Evolutionary conservation across 2,329 filamentous ascomycete species (phyloP).

Genomic region (Arthrobotrys iridis): DNA sequence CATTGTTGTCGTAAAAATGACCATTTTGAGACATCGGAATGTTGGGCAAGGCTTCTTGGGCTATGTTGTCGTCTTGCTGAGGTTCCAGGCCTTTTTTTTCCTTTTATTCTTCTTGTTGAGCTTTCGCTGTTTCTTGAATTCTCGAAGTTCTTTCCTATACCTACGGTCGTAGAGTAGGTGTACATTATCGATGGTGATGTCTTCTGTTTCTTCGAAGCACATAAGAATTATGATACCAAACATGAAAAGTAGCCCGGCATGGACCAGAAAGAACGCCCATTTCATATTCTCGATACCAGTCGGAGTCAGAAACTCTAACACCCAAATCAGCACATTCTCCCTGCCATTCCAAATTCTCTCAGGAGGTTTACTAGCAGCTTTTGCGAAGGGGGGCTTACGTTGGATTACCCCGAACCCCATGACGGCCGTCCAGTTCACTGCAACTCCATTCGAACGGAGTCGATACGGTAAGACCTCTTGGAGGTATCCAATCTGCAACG

Average conservation of each 20-base stretch:
- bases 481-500: conserved; percentile 69
- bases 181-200: too few species aligned
- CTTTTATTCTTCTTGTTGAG: too few species aligned
- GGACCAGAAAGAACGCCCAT: conserved; percentile 5
- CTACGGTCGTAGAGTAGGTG: neutral
- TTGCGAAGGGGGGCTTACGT: conserved; percentile 7
- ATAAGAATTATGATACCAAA: conserved; percentile 7
- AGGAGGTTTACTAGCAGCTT: neutral
- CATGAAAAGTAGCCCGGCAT: neutral
- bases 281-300: neutral
- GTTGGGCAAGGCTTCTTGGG: too few species aligned
- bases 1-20: too few species aligned
- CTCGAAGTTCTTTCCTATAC: neutral
- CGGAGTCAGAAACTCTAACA: neutral
- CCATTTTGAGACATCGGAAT: too few species aligned
- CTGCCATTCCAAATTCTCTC: neutral
- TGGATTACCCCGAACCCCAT: neutral
- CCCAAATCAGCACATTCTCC: neutral
- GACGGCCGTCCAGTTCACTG: conserved; percentile 38
- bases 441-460: conserved; percentile 62
- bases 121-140: too few species aligned
- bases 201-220: conserved; percentile 22
- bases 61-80: too few species aligned
- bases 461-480: conserved; percentile 71
- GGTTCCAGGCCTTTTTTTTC: too few species aligned